phyloP scores from a whole-genome alignment of 2,329 filamentous ascomycete species.

The Botrytis medusae region DNA sequence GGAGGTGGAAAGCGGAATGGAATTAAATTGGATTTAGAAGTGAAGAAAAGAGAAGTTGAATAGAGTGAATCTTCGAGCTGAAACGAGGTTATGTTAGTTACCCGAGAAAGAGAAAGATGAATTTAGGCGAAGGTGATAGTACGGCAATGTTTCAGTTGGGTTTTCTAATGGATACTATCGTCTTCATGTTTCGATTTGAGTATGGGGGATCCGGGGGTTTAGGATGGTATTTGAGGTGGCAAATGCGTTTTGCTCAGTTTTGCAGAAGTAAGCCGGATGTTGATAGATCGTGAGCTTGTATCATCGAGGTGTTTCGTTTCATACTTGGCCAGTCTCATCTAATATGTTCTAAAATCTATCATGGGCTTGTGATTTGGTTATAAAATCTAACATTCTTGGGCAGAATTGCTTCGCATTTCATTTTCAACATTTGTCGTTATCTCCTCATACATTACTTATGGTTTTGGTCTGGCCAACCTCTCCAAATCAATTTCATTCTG shows the following conservation, averaged over 20 bases:
- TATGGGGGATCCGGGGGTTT: too few species aligned
- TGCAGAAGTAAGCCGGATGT: not conserved
- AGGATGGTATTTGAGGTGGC: accelerated
- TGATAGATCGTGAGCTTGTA: not conserved
- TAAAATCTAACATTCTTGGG: not conserved
- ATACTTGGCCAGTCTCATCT: not conserved
- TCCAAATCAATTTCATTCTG: not conserved
- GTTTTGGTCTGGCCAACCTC: accelerated
- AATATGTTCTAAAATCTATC: not conserved
- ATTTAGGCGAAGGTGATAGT: not conserved
- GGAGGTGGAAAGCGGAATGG: not conserved
- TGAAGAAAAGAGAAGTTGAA: not conserved
- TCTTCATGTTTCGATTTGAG: accelerated
- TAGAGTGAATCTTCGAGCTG: not conserved
- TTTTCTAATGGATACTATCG: not conserved
- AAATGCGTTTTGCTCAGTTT: not conserved
- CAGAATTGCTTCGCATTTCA: not conserved
- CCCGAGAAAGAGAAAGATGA: not conserved
- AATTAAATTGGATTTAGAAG: not conserved
- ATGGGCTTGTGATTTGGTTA: not conserved
- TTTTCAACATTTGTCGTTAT: accelerated
- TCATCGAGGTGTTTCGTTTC: not conserved
- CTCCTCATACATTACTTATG: accelerated
- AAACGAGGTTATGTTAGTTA: not conserved
- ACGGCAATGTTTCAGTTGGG: accelerated